phyloP scores from a whole-genome alignment of 345 rosid species.

The Sonneratia alba region DNA sequence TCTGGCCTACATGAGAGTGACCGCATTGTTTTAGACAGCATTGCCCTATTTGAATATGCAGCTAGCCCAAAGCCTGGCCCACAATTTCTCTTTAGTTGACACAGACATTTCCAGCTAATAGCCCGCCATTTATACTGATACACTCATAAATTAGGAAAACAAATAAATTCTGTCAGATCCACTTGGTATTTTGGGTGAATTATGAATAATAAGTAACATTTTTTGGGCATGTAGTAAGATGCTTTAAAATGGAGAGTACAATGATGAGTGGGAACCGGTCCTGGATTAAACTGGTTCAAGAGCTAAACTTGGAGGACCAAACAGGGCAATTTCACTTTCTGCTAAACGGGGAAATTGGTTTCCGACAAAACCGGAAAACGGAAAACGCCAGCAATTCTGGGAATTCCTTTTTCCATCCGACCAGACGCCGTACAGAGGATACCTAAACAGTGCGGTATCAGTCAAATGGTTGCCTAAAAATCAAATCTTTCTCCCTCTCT shows the following conservation, averaged over 20 bases:
- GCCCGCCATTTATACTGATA: too few species aligned
- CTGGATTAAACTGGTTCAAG: not conserved
- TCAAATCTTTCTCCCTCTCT: constrained; percentile 7
- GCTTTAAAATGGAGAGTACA: not conserved
- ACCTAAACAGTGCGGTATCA: not conserved
- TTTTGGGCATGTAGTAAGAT: too few species aligned
- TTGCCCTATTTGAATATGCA: too few species aligned
- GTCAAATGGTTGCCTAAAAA: constrained; percentile 1
- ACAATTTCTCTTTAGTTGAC: too few species aligned
- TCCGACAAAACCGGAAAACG: not conserved
- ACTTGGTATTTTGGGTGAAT: too few species aligned
- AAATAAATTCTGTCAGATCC: too few species aligned
- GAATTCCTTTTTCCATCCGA: not conserved
- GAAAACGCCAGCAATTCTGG: not conserved
- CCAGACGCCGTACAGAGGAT: constrained; percentile 1
- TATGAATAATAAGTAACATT: too few species aligned
- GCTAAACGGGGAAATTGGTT: not conserved
- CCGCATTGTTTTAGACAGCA: too few species aligned
- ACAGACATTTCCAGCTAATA: too few species aligned
- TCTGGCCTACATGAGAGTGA: too few species aligned
- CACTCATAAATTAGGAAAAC: too few species aligned
- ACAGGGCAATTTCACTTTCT: not conserved
- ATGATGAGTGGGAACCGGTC: not conserved
- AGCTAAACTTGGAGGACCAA: not conserved
- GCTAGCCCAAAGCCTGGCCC: too few species aligned